A percentile compares a stretch with the other conserved stretches of the same genome.
These are phyloP conservation scores for Chenopodium berlandieri DNA, from an alignment of 148 eudicot species.

Conservation along the genomic window DNA sequence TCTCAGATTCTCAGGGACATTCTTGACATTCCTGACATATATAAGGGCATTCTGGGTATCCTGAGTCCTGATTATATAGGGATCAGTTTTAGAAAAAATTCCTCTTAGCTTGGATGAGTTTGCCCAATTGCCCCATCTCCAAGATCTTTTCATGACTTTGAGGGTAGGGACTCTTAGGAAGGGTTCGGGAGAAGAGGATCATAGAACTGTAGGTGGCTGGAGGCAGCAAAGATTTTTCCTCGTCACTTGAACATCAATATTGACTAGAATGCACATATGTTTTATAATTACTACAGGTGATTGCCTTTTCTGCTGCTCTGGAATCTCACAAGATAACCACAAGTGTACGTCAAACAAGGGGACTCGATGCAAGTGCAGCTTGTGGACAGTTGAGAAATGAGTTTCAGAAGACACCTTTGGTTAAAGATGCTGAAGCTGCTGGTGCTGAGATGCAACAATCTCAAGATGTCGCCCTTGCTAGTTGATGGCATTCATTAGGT, in stretches of 20 bases:
- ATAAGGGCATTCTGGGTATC: neutral
- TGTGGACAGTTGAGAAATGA: slow-evolving; percentile 95
- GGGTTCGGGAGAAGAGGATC: neutral
- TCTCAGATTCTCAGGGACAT: neutral
- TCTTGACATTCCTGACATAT: too few species aligned
- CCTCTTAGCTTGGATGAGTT: neutral
- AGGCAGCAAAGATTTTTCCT: neutral
- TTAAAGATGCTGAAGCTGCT: neutral
- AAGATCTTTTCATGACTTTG: too few species aligned
- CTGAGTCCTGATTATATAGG: neutral
- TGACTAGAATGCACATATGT: neutral
- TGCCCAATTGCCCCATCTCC: neutral
- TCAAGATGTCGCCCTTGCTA: slow-evolving; percentile 45
- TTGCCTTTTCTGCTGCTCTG: slow-evolving; percentile 68
- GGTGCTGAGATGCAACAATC: slow-evolving; percentile 31
- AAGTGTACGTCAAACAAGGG: slow-evolving; percentile 92
- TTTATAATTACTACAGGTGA: slow-evolving; percentile 38
- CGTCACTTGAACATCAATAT: neutral
- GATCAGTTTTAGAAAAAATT: neutral
- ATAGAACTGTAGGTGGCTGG: neutral
- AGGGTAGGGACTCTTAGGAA: neutral
- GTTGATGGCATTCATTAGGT: slow-evolving; percentile 32
- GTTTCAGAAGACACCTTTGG: slow-evolving; percentile 82
- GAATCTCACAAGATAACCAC: slow-evolving; percentile 77
- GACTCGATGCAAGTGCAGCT: slow-evolving; percentile 96